phyloP scores from a whole-genome alignment of 2,329 filamentous ascomycete genomes.

The Clonostachys chloroleuca region DNA sequence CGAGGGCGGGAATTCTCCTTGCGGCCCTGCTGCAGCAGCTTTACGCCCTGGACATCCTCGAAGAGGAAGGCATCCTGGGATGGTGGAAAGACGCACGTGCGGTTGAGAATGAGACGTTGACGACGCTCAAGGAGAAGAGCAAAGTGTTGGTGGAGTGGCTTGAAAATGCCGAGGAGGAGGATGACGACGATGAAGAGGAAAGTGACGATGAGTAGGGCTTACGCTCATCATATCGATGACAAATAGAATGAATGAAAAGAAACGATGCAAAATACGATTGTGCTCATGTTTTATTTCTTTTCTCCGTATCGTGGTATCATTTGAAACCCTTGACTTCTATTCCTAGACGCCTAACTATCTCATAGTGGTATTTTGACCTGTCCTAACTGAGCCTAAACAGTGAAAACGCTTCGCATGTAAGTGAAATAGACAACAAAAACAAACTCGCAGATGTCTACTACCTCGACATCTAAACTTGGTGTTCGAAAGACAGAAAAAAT shows the following conservation, averaged over 20 bases:
- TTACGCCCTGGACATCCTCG: slow-evolving; percentile 78
- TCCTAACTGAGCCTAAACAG: too few species aligned
- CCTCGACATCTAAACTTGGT: too few species aligned
- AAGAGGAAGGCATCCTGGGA: slow-evolving; percentile 80
- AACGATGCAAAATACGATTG: slow-evolving; percentile 3
- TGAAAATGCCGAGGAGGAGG: slow-evolving; percentile 71
- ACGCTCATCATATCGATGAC: background rate
- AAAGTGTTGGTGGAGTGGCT: slow-evolving; percentile 79
- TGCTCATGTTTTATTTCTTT: background rate
- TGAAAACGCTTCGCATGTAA: too few species aligned
- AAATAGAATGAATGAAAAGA: slow-evolving; percentile 1
- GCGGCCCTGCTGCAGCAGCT: slow-evolving; percentile 79
- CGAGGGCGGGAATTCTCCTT: slow-evolving; percentile 57
- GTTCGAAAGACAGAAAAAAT: too few species aligned
- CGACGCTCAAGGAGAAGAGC: slow-evolving; percentile 67
- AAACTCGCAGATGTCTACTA: too few species aligned
- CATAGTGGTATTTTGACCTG: too few species aligned
- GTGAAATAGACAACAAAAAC: too few species aligned
- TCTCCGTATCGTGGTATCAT: too few species aligned
- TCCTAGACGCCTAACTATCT: too few species aligned
- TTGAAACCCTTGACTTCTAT: too few species aligned
- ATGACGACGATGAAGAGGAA: slow-evolving; percentile 55
- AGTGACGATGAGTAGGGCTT: slow-evolving; percentile 18
- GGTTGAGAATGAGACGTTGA: slow-evolving; percentile 63
- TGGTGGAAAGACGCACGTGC: slow-evolving; percentile 83